phyloP scores from a whole-genome alignment of 176 grass and related monocot genomes.

The Oryza glumipatula region DNA sequence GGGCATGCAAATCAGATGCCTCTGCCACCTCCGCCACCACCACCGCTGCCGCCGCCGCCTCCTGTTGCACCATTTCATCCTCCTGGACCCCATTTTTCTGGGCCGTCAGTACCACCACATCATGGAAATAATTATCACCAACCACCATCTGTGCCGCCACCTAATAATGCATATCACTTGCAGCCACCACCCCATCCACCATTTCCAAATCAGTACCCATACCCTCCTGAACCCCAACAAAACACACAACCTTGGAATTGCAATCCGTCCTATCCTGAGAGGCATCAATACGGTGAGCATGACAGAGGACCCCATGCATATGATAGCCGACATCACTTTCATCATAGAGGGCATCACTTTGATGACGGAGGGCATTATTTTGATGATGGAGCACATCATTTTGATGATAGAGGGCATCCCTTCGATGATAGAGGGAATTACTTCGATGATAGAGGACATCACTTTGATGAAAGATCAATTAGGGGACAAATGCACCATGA shows the following conservation, averaged over 20 bases:
- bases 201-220: constrained; percentile 69
- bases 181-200: constrained; percentile 64
- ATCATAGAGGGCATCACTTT: constrained; percentile 49
- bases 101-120: constrained; percentile 42
- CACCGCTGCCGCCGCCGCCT: constrained; percentile 27
- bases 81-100: constrained; percentile 48
- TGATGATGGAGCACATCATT: constrained; percentile 43
- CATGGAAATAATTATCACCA: constrained; percentile 77
- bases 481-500: constrained; percentile 65
- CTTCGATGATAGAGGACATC: constrained; percentile 53
- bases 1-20: constrained; percentile 63
- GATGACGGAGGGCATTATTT: constrained; percentile 48
- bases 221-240: constrained; percentile 64
- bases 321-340: constrained; percentile 48
- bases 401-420: constrained; percentile 44
- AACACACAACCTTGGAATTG: constrained; percentile 61
- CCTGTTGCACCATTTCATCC: constrained; percentile 38
- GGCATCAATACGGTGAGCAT: constrained; percentile 55
- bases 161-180: constrained; percentile 73
- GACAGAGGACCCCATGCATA: constrained; percentile 58
- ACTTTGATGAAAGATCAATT: constrained; percentile 33
- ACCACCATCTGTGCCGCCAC: constrained; percentile 46
- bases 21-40: constrained; percentile 43
- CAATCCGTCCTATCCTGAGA: constrained; percentile 53
- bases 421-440: constrained; percentile 53